phyloP scores from a whole-genome alignment of 129 eudicot genomes.

The Sambucus nigra region DNA sequence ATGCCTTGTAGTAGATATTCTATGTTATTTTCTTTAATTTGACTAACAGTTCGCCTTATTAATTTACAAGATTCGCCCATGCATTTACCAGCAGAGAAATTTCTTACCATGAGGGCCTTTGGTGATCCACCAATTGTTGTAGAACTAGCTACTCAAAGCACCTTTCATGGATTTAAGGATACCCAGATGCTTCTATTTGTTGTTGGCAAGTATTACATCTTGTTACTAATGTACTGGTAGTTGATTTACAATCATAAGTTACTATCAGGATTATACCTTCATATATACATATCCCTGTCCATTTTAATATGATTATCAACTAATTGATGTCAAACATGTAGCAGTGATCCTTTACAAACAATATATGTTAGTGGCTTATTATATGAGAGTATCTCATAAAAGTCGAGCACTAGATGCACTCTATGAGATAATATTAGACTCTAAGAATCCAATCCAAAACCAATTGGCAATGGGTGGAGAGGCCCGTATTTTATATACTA shows the following conservation, averaged over 20 bases:
- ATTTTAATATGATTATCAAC: neutral
- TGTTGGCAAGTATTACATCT: conserved; percentile 56
- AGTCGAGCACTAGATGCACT: neutral
- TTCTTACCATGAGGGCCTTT: conserved; percentile 72
- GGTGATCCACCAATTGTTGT: conserved; percentile 94
- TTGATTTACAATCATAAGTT: neutral
- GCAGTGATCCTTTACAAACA: neutral
- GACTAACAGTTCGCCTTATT: conserved; percentile 3
- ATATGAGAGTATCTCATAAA: no score
- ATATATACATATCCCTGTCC: neutral
- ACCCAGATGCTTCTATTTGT: conserved; percentile 91
- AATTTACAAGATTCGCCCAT: conserved; percentile 74
- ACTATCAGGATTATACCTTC: neutral
- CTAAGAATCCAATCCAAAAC: no score
- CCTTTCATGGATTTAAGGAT: conserved; percentile 90
- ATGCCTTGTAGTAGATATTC: neutral
- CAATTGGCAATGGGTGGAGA: no score
- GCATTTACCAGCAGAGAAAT: conserved; percentile 78
- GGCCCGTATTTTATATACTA: no score
- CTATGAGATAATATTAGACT: neutral
- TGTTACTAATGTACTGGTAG: neutral
- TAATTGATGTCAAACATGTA: neutral
- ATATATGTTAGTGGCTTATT: neutral
- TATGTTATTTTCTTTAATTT: neutral
- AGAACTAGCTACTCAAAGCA: conserved; percentile 96